Evolutionary conservation across 2,329 filamentous ascomycete genomes (phyloP).

Genomic region (Claviceps fusiformis): DNA sequence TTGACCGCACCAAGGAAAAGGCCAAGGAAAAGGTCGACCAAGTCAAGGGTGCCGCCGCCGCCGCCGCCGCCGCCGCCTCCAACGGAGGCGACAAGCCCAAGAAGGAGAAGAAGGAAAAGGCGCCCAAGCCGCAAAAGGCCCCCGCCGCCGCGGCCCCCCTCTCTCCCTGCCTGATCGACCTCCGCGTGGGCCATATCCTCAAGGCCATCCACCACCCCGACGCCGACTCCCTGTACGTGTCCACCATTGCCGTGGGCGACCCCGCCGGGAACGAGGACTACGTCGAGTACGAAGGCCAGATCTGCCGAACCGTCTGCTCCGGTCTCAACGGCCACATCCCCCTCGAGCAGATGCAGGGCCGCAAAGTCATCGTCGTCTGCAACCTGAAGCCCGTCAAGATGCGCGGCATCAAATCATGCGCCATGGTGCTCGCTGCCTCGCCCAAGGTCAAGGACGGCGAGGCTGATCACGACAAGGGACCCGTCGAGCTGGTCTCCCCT

Average conservation of each 20-base stretch:
- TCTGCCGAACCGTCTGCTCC: constrained; percentile 91
- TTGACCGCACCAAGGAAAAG: constrained; percentile 48
- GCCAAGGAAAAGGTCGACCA: constrained; percentile 41
- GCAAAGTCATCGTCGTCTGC: constrained; percentile 89
- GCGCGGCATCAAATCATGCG: constrained; percentile 64
- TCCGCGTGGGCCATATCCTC: constrained; percentile 92
- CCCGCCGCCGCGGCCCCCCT: constrained; percentile 60
- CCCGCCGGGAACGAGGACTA: constrained; percentile 70
- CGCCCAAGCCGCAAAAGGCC: constrained; percentile 58
- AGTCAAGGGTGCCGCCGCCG: constrained; percentile 27
- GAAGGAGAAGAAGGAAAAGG: constrained; percentile 88
- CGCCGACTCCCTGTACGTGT: constrained; percentile 89
- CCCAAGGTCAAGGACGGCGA: constrained; percentile 73
- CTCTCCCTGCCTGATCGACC: constrained; percentile 77
- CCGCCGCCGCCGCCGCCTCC: constrained; percentile 15
- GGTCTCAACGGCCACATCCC: constrained; percentile 88
- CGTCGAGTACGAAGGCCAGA: constrained; percentile 77
- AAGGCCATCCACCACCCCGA: constrained; percentile 94
- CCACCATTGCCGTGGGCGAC: constrained; percentile 90
- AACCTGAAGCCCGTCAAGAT: constrained; percentile 99
- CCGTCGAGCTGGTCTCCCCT: constrained; percentile 82
- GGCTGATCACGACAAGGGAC: constrained; percentile 71
- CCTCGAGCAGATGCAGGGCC: constrained; percentile 89
- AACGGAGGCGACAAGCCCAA: constrained; percentile 36
- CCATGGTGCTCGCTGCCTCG: constrained; percentile 93